Evolutionary conservation across 1,284 basidiomycete genomes (phyloP), one percentile per base, ranked within the genome.

Genomic region (Stereum hirsutum): DNA sequence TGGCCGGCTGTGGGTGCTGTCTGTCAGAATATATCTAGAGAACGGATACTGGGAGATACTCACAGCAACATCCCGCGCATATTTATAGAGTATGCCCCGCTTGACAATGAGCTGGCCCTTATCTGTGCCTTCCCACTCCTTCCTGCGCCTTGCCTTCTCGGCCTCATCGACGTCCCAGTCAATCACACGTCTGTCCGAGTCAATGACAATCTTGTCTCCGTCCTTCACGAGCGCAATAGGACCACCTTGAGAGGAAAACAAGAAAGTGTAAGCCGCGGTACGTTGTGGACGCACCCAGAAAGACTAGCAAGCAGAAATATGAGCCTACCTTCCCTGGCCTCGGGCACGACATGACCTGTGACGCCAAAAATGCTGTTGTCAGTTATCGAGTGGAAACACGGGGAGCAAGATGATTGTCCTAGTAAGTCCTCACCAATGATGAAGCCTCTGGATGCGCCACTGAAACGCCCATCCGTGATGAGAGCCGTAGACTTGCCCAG

Each of bases 391-490:
- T 8, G 33, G 36, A 19, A 38, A 17, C 10, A 21, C 10, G 10
- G n/a, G 23, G 12, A 33, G 23, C 33, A 24, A 19, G 7, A 15
- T 8, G 20, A 4, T 4, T 19, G 24, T 23, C 33, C 6, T 6
- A 7, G 5, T 1, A 11, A 14, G 31, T 17, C 54, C 58, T 51
- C 45, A 78, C 81, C 84, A 47, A 77, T 78, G 56, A 77, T 78
- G 56, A 78, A 77, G 12, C 74, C 76, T 45, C 71, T 66, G 4
- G 73, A 74, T 2, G 74, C 88, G 43, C 94, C 95, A 24, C 88
- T 92, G 74, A 99, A 99, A 33, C 95, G 80, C 36, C 95, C 95
- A 61, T 99, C 95, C 0, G 95, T 99, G 54, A 99, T 81, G 50
- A 96, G 78, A 1, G 94, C 94, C 3, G 93, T 94, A 42, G 88